phyloP scores from a whole-genome alignment of 371 early-diverging fungal genomes.

The Mortierella sp. region DNA sequence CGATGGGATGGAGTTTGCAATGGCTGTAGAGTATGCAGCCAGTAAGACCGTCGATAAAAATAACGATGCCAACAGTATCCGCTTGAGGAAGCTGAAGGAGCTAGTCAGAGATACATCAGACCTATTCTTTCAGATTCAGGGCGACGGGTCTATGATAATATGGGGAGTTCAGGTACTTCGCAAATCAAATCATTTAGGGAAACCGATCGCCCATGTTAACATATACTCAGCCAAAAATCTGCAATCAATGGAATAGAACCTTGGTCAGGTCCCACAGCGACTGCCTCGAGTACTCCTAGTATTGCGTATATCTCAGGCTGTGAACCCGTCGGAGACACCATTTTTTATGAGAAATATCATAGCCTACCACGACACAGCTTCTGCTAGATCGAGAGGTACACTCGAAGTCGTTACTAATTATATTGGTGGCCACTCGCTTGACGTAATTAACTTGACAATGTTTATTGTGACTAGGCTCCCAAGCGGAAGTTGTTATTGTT shows the following conservation, averaged over 20 bases:
- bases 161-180: constrained; percentile 84
- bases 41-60: constrained; percentile 39
- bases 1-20: constrained; percentile 66
- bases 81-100: constrained; percentile 65
- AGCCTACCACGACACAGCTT: constrained; percentile 65
- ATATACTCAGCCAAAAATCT: not conserved
- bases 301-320: constrained; percentile 71
- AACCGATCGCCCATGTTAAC: too few species aligned
- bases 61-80: constrained; percentile 34
- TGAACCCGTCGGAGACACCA: constrained; percentile 65
- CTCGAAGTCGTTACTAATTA: not conserved
- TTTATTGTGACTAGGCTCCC: constrained; percentile 60
- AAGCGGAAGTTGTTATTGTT: constrained; percentile 76
- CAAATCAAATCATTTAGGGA: not conserved
- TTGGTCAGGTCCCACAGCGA: constrained; percentile 72
- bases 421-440: not conserved
- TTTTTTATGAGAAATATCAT: constrained; percentile 72
- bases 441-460: not conserved
- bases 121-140: constrained; percentile 77
- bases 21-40: constrained; percentile 60
- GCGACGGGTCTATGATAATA: constrained; percentile 79
- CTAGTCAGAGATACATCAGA: constrained; percentile 83
- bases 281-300: constrained; percentile 78
- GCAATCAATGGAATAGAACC: constrained; percentile 58
- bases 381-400: constrained; percentile 48